Percentiles rank a stretch among this genome's conserved stretches.
Evolutionary conservation across 176 grass and related monocot species (phyloP).

Genomic region (Panicum miliaceum): DNA sequence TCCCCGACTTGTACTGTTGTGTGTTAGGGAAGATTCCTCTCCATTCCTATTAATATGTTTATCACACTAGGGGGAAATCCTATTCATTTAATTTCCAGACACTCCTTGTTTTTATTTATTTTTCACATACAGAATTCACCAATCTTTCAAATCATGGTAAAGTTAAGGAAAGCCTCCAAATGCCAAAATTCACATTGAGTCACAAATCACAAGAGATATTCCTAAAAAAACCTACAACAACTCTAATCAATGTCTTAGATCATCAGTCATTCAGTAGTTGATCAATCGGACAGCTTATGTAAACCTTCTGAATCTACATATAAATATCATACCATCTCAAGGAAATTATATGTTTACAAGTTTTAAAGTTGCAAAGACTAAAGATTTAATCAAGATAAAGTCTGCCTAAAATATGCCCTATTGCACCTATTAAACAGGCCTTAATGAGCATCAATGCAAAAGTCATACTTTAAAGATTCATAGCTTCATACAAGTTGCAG

Average conservation of each 20-base stretch:
- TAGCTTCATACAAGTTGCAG: neutral
- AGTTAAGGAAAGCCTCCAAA: neutral
- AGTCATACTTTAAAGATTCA: slow-evolving; percentile 1
- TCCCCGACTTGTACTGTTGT: neutral
- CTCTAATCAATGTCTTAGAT: neutral
- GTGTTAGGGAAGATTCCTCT: neutral
- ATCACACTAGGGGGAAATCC: neutral
- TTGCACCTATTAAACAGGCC: neutral
- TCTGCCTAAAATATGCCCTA: neutral
- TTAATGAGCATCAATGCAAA: neutral
- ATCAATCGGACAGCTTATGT: slow-evolving; percentile 12
- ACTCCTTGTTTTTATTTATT: neutral
- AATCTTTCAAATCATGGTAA: neutral
- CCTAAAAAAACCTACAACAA: neutral
- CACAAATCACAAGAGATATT: neutral
- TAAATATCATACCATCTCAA: neutral
- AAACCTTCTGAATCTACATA: neutral
- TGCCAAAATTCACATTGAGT: neutral
- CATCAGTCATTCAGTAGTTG: neutral
- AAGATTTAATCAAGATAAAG: slow-evolving; percentile 10
- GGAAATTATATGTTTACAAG: neutral
- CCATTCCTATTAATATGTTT: neutral
- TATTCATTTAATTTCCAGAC: neutral
- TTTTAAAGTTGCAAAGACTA: neutral
- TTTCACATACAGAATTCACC: neutral